Evolutionary conservation across 345 rosid genomes (phyloP).

Genomic region (Citrus maxima): DNA sequence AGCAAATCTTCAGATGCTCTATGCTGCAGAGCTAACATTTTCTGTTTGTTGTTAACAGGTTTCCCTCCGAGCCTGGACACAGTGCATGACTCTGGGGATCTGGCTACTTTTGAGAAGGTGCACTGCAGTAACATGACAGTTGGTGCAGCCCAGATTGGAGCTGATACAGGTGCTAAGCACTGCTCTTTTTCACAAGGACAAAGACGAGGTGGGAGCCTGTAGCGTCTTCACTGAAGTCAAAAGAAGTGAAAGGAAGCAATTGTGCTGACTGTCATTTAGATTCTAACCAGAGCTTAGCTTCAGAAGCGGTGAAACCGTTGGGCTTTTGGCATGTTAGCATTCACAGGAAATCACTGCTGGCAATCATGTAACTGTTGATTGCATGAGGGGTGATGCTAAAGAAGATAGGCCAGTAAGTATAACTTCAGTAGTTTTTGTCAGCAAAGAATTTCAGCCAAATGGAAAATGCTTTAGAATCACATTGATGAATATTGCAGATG

Average conservation of each 20-base stretch:
- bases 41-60: conserved; percentile 24
- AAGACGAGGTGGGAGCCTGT: conserved; percentile 64
- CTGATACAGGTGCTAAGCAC: conserved; percentile 3
- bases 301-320: conserved; percentile 25
- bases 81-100: conserved; percentile 7
- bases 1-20: background rate
- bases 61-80: conserved; percentile 20
- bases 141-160: conserved; percentile 29
- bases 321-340: conserved; percentile 17
- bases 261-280: conserved; percentile 29
- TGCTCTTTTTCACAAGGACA: conserved; percentile 34
- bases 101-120: conserved; percentile 16
- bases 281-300: conserved; percentile 16
- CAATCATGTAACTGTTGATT: conserved; percentile 20
- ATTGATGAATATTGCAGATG: conserved; percentile 78
- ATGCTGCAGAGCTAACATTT: background rate
- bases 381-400: conserved; percentile 17
- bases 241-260: conserved; percentile 68
- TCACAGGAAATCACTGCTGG: conserved; percentile 23
- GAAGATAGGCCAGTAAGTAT: conserved; percentile 19
- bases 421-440: conserved; percentile 17
- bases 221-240: conserved; percentile 66
- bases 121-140: conserved; percentile 24
- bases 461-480: conserved; percentile 45
- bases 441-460: conserved; percentile 24